A percentile compares a stretch with the other conserved stretches of the same genome.
Evolutionary conservation across 2,329 filamentous ascomycete genomes (phyloP).

Genomic region (Parastagonospora avenae): DNA sequence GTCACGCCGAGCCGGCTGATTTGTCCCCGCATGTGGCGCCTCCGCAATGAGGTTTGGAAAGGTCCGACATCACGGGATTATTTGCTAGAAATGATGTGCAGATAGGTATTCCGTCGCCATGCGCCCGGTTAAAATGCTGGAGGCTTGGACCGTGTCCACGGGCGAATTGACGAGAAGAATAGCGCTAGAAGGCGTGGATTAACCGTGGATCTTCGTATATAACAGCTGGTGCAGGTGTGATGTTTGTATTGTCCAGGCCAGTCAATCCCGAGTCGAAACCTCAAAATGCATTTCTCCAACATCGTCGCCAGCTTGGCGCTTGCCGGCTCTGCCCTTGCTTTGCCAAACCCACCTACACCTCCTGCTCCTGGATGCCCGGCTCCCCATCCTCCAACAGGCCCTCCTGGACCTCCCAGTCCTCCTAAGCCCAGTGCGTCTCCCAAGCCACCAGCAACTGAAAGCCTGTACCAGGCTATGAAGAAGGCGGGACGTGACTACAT

Average conservation of each 20-base stretch:
- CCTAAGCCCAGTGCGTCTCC: constrained; percentile 4
- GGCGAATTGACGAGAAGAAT: constrained; percentile 13
- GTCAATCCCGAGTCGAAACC: constrained; percentile 4
- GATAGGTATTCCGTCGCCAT: constrained; percentile 8
- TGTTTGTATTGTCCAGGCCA: constrained; percentile 5
- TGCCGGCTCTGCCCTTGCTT: constrained; percentile 26
- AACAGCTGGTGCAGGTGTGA: constrained; percentile 1
- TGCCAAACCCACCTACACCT: constrained; percentile 11
- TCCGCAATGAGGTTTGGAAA: constrained; percentile 2
- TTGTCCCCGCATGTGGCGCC: constrained; percentile 18
- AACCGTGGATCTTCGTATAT: constrained; percentile 22
- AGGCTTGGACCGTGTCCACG: constrained; percentile 13
- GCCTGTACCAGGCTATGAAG: constrained; percentile 32
- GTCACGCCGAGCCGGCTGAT: constrained; percentile 24
- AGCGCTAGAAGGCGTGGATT: constrained; percentile 22
- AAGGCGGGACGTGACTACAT: constrained; percentile 29
- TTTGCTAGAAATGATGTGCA: constrained; percentile 3
- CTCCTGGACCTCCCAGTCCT: constrained; percentile 1
- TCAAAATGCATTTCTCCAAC: constrained; percentile 34
- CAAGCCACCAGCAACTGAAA: constrained; percentile 13
- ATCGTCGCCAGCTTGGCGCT: constrained; percentile 29
- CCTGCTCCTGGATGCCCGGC: not conserved
- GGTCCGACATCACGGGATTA: constrained; percentile 3
- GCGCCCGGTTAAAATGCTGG: constrained; percentile 22
- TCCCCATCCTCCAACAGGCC: not conserved